These are phyloP conservation scores for Punica granatum DNA, from an alignment of 345 rosid species.

Conservation along the genomic window DNA sequence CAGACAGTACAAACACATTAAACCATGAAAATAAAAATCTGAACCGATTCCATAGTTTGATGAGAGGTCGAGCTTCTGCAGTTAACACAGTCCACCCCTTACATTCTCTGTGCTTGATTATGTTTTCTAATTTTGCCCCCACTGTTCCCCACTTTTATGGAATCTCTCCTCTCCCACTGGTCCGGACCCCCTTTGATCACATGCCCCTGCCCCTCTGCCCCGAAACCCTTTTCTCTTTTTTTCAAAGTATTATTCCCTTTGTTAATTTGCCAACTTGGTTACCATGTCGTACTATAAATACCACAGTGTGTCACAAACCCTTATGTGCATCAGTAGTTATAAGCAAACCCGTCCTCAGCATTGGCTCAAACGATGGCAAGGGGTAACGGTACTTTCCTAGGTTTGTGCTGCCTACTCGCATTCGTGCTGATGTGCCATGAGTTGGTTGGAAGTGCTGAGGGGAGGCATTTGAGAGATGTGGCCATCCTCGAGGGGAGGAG, in stretches of 20 bases:
- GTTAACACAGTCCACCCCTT: not conserved
- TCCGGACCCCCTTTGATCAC: not conserved
- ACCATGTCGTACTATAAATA: too few relatives aligned
- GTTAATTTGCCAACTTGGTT: too few relatives aligned
- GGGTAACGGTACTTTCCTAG: not conserved
- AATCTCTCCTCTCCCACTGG: not conserved
- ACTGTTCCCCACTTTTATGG: not conserved
- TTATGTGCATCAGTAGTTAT: too few relatives aligned
- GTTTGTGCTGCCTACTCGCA: not conserved
- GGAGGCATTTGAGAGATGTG: not conserved
- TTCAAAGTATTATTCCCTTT: too few relatives aligned
- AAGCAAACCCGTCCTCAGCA: too few relatives aligned
- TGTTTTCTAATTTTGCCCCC: not conserved
- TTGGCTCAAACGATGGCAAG: not conserved
- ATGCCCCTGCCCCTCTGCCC: too few relatives aligned
- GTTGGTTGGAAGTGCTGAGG: not conserved
- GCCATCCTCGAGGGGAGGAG: not conserved
- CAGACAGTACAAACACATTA: not conserved
- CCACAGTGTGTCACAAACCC: too few relatives aligned
- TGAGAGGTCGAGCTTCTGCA: slow-evolving; percentile 1
- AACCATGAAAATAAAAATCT: not conserved
- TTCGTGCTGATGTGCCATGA: not conserved
- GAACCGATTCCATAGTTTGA: not conserved
- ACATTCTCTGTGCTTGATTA: not conserved
- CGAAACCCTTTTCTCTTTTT: too few relatives aligned